Evolutionary conservation across 1,284 basidiomycete species (phyloP).

Genomic region (Rhodotorula sp.): DNA sequence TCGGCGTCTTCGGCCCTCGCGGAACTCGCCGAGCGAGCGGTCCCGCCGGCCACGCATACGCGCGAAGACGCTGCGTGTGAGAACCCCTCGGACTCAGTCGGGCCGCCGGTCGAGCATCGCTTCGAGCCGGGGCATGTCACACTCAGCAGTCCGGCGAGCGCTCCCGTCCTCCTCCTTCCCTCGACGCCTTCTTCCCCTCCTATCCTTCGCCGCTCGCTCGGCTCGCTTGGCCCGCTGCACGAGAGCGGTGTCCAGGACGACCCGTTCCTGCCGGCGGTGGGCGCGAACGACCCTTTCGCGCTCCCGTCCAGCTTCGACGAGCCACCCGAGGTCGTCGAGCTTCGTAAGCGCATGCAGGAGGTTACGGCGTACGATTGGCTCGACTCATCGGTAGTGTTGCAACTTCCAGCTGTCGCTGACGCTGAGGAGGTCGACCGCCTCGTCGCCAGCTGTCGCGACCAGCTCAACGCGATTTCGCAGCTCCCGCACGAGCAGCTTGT

Average conservation of each 20-base stretch:
- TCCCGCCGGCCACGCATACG: too few species aligned
- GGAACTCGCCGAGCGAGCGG: too few species aligned
- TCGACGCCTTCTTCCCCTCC: background rate
- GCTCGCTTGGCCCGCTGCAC: background rate
- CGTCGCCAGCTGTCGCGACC: constrained; percentile 33
- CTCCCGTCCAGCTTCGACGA: background rate
- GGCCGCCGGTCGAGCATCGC: too few species aligned
- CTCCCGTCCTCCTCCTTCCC: background rate
- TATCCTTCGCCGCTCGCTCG: background rate
- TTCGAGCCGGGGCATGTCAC: background rate
- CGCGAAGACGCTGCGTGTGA: too few species aligned
- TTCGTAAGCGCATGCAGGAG: constrained; percentile 1
- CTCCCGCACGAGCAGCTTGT: constrained; percentile 53
- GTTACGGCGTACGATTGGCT: constrained; percentile 14
- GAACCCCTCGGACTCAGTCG: too few species aligned
- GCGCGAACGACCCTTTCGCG: background rate
- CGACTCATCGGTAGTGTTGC: background rate
- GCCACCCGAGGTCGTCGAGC: background rate
- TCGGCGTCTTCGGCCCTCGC: too few species aligned
- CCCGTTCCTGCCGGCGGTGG: background rate
- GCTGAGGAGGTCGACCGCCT: constrained; percentile 56
- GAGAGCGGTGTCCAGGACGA: background rate
- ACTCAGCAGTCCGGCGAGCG: accelerated
- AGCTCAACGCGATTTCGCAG: constrained; percentile 58
- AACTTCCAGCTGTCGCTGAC: constrained; percentile 48